Evolutionary conservation across 1,284 basidiomycete species (phyloP), one percentile per base, ranked within the genome.

Genomic region (Porphyrellus sp.): DNA sequence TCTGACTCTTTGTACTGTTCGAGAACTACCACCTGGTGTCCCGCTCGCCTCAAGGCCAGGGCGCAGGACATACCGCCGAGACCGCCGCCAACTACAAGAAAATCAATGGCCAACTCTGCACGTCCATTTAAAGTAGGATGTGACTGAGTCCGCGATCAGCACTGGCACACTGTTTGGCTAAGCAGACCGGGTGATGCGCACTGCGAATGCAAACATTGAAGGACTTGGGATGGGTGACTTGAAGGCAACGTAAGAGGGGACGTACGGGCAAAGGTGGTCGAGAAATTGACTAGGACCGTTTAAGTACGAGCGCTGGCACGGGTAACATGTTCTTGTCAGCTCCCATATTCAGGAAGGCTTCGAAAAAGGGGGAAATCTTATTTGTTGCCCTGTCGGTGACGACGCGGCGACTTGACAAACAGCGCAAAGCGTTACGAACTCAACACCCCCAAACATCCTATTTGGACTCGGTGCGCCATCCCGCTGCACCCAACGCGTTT

Each of bases 51-150:
- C 20, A 85, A 69, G 9, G 80, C 75, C 52, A 79, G 72, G 0
- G 83, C 83, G 53, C 75, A 75, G 2, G 81, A 72, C 6, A 83
- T 67, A 6, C 83, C 83, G 1, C 75, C 71, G 18, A 81, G 67
- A 6, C 79, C 78, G 9, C 74, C 80, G 24, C 80, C 80, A 28
- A 82, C 60, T 33, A 83, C 67, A 21, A 79, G 28, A 54, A 81
- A 80, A 42, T 73, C 63, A 39, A 81, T 69, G n/a, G 69, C 47
- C 24, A 73, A 59, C n/a, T 59, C 49, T 34, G 61, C 52, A 4
- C 35, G 45, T 20, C 49, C 54, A 43, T 47, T n/a, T n/a, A n/a
- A 28, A 39, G 49, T 40, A 18, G 63, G 51, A 23, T 60, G 52
- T 11, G 51, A 51, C 60, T 65, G 46, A 28, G n/a, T 13, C 23